Evolutionary conservation across 257 asterid genomes (phyloP).

Genomic region (Capsicum baccatum): DNA sequence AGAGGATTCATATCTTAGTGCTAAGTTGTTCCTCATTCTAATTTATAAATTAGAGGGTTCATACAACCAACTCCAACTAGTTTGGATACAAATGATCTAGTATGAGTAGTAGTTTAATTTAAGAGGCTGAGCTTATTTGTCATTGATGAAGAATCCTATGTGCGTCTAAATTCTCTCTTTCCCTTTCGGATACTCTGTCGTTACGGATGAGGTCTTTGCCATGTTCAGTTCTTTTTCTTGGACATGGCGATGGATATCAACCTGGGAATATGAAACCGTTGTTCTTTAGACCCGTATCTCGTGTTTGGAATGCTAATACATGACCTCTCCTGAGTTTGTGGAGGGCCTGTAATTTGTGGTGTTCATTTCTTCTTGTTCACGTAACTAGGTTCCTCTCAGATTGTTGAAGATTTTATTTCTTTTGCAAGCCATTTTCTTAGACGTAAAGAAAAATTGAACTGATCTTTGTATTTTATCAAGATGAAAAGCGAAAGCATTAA

Average conservation of each 20-base stretch:
- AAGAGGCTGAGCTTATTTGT: not conserved
- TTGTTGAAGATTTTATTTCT: not conserved
- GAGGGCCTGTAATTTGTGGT: constrained; percentile 8
- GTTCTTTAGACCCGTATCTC: not conserved
- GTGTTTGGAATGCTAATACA: not conserved
- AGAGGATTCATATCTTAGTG: not conserved
- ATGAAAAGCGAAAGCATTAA: not conserved
- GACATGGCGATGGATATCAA: not conserved
- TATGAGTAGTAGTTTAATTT: not conserved
- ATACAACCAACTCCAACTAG: constrained; percentile 10
- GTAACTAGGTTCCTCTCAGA: not conserved
- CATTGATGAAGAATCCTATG: not conserved
- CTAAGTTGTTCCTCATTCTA: not conserved
- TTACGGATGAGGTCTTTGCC: not conserved
- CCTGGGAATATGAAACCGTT: not conserved
- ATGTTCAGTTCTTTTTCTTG: not conserved
- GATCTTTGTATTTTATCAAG: not conserved
- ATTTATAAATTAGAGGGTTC: not conserved
- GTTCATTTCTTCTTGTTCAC: not conserved
- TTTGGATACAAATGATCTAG: not conserved
- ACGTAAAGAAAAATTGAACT: not conserved
- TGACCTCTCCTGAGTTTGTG: not conserved
- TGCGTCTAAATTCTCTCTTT: not conserved
- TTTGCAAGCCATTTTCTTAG: not conserved
- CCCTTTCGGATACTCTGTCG: not conserved